Percentiles rank a stretch among this genome's conserved stretches.
Evolutionary conservation across 2,329 filamentous ascomycete genomes (phyloP).

Genomic region (Dactylellina haptotyla): DNA sequence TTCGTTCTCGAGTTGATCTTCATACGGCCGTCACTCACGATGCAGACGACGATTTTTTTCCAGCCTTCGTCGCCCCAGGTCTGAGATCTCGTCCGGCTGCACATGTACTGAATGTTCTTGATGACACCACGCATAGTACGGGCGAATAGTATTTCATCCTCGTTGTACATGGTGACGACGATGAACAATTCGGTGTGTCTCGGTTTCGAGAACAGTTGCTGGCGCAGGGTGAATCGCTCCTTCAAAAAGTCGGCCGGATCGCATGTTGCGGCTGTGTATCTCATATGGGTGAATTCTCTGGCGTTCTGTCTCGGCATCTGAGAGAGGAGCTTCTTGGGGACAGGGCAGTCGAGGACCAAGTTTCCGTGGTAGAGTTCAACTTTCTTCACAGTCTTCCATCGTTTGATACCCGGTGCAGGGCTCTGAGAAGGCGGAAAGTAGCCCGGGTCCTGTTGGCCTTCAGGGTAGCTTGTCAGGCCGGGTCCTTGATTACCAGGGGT

Average conservation of each 20-base stretch:
- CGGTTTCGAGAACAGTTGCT: slow-evolving; percentile 75
- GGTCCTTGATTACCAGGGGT: slow-evolving; percentile 61
- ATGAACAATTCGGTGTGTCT: slow-evolving; percentile 77
- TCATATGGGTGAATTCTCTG: slow-evolving; percentile 70
- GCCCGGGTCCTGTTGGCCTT: slow-evolving; percentile 57
- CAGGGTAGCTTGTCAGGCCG: slow-evolving; percentile 47
- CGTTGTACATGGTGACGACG: slow-evolving; percentile 88
- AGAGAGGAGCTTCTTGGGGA: slow-evolving; percentile 85
- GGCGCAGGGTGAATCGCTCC: slow-evolving; percentile 74
- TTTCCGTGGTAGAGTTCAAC: slow-evolving; percentile 98
- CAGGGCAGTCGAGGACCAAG: slow-evolving; percentile 93
- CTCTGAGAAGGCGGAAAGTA: slow-evolving; percentile 64
- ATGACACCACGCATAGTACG: slow-evolving; percentile 96
- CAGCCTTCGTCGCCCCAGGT: slow-evolving; percentile 98
- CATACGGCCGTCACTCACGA: slow-evolving; percentile 94
- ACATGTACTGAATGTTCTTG: slow-evolving; percentile 99
- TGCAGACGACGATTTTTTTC: slow-evolving; percentile 99
- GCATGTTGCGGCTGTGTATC: slow-evolving; percentile 77
- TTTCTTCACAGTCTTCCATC: slow-evolving; percentile 99
- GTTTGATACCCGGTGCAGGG: slow-evolving; percentile 73
- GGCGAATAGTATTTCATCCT: slow-evolving; percentile 94
- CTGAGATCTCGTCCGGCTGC: slow-evolving; percentile 88
- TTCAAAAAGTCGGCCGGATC: slow-evolving; percentile 74
- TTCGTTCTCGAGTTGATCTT: slow-evolving; percentile 95
- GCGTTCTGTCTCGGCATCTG: slow-evolving; percentile 81